These are phyloP conservation scores for Volvox reticuliferus DNA, from an alignment of 139 green algal species.

Conservation along the genomic window DNA sequence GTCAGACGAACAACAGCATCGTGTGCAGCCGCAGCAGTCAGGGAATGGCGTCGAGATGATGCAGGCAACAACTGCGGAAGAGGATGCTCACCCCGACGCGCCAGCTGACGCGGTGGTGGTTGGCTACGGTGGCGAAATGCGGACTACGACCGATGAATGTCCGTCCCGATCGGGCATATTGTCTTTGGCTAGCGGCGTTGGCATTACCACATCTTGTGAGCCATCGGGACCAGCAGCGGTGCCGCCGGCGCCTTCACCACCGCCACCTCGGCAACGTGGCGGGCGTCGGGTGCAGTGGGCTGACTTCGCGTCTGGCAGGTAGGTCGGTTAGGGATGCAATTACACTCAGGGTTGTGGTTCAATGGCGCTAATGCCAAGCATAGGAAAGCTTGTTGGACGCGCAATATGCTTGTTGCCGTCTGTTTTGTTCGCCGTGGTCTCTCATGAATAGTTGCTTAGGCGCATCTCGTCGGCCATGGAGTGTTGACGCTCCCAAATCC, in stretches of 20 bases:
- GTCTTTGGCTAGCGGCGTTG: not conserved
- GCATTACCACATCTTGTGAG: not conserved
- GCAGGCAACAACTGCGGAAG: not conserved
- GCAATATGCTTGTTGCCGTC: too few relatives aligned
- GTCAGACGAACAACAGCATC: not conserved
- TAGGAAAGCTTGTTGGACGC: too few relatives aligned
- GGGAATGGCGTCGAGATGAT: not conserved
- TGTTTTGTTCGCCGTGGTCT: too few relatives aligned
- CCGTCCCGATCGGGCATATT: not conserved
- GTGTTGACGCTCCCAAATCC: too few relatives aligned
- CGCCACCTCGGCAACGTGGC: not conserved
- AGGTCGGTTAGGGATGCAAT: not conserved
- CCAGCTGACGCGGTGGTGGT: too few relatives aligned
- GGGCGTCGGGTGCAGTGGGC: constrained; percentile 45
- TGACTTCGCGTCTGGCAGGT: constrained; percentile 10
- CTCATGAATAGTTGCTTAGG: too few relatives aligned
- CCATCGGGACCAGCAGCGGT: not conserved
- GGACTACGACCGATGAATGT: too few relatives aligned
- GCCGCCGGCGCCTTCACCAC: not conserved
- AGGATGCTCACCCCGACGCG: not conserved
- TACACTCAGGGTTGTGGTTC: too few relatives aligned
- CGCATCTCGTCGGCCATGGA: too few relatives aligned
- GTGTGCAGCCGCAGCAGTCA: too few relatives aligned
- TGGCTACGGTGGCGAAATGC: too few relatives aligned
- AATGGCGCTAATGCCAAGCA: too few relatives aligned